Conservation (phyloP, 1,284 basidiomycete species). For the Caloboletus inedulis region DNA sequence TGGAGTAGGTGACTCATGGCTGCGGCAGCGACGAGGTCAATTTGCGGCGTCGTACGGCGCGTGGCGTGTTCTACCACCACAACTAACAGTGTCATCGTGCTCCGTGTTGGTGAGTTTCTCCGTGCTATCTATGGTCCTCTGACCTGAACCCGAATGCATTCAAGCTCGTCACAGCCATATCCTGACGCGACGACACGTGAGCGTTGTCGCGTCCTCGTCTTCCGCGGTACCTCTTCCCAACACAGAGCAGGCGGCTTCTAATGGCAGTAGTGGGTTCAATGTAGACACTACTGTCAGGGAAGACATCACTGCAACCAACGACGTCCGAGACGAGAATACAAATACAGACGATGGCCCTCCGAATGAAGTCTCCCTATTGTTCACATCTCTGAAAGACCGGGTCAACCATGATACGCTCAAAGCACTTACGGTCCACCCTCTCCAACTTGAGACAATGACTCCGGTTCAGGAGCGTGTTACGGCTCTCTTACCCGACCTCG, state of each 20-base stretch:
- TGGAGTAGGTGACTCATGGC: background rate
- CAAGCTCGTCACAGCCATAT: slow-evolving; percentile 5
- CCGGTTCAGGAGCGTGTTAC: slow-evolving; percentile 84
- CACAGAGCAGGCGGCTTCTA: background rate
- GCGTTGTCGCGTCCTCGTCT: background rate
- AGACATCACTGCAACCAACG: background rate
- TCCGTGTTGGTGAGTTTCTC: slow-evolving; percentile 17
- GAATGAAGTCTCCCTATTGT: slow-evolving; percentile 20
- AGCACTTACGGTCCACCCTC: slow-evolving; percentile 66
- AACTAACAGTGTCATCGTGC: background rate
- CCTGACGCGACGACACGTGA: slow-evolving; percentile 2
- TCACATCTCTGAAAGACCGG: slow-evolving; percentile 42
- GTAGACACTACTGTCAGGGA: background rate
- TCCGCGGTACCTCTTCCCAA: background rate
- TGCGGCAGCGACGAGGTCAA: background rate
- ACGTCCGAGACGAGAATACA: background rate
- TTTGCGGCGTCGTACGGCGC: background rate
- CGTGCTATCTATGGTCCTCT: background rate
- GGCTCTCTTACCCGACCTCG: slow-evolving; percentile 58
- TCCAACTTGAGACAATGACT: slow-evolving; percentile 76
- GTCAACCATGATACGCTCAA: slow-evolving; percentile 51
- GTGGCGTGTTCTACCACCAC: background rate
- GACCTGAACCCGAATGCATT: background rate
- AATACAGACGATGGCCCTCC: background rate
- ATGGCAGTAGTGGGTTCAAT: background rate